These are phyloP conservation scores for Apiospora marii DNA, from an alignment of 2,329 filamentous ascomycete species.

Conservation along the genomic window DNA sequence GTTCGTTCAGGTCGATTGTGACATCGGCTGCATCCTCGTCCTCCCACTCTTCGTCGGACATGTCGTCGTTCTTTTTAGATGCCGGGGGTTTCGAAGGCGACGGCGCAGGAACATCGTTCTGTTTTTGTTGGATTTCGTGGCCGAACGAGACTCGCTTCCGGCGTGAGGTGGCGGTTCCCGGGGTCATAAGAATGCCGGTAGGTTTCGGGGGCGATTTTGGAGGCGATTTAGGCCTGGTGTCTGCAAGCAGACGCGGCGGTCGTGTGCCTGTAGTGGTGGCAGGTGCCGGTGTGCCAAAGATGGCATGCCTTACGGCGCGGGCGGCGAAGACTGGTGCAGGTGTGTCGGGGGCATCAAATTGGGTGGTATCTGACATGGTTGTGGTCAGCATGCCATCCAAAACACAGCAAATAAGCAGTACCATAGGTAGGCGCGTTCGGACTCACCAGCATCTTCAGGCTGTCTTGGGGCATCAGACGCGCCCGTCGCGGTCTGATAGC, in stretches of 20 bases:
- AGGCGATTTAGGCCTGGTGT: constrained; percentile 27
- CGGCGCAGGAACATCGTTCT: constrained; percentile 25
- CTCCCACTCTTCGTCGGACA: constrained; percentile 60
- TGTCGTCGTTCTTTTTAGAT: constrained; percentile 27
- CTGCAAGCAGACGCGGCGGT: constrained; percentile 41
- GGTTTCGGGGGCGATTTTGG: constrained; percentile 46
- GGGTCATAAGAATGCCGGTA: constrained; percentile 68
- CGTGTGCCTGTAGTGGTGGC: constrained; percentile 24
- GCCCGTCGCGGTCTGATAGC: constrained; percentile 50
- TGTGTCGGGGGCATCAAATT: constrained; percentile 67
- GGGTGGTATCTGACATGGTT: constrained; percentile 48
- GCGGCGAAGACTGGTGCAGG: constrained; percentile 73
- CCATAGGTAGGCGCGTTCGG: not conserved
- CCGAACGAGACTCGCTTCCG: constrained; percentile 73
- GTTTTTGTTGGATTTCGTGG: constrained; percentile 57
- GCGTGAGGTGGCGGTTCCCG: constrained; percentile 66
- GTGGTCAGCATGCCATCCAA: constrained; percentile 28
- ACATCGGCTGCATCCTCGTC: constrained; percentile 62
- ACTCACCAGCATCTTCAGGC: constrained; percentile 36
- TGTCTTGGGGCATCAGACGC: constrained; percentile 40
- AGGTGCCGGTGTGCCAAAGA: constrained; percentile 66
- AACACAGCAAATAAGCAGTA: constrained; percentile 22
- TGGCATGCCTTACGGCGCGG: constrained; percentile 67
- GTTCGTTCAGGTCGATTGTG: constrained; percentile 76
- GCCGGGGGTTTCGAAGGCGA: constrained; percentile 32